Conservation (phyloP, 768 basidiomycete species). For the Suillus lakei region DNA sequence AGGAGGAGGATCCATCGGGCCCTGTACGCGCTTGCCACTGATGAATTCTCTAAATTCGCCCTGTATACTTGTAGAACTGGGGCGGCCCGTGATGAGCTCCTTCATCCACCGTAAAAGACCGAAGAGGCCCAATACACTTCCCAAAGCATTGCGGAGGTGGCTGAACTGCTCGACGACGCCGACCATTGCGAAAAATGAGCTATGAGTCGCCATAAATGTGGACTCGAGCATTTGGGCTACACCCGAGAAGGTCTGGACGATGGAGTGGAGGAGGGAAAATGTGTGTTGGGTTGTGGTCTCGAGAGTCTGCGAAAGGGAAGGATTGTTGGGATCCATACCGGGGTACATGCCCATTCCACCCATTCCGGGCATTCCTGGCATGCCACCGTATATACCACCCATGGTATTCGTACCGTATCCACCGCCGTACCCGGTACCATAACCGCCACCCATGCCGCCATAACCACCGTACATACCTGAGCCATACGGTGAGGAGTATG, state of each 20-base stretch:
- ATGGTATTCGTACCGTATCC: constrained; percentile 53
- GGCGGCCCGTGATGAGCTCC: constrained; percentile 56
- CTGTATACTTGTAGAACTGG: constrained; percentile 47
- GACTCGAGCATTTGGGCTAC: constrained; percentile 97
- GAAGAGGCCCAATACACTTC: constrained; percentile 92
- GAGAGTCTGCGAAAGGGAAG: constrained; percentile 83
- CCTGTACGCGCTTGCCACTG: constrained; percentile 62
- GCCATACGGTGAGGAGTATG: constrained; percentile 39
- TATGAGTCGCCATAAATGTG: constrained; percentile 97
- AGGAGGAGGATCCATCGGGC: constrained; percentile 40
- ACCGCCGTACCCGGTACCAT: constrained; percentile 42
- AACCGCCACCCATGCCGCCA: constrained; percentile 45
- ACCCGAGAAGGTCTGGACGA: constrained; percentile 94
- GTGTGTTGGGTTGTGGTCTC: constrained; percentile 91
- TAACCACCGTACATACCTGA: constrained; percentile 43
- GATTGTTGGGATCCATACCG: constrained; percentile 54
- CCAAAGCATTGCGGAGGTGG: constrained; percentile 89
- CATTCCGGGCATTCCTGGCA: constrained; percentile 38
- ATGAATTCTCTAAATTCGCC: constrained; percentile 81
- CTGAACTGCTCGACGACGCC: constrained; percentile 95
- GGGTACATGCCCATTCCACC: constrained; percentile 44
- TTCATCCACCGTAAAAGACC: constrained; percentile 88
- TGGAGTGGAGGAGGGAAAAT: constrained; percentile 90
- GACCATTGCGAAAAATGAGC: constrained; percentile 95
- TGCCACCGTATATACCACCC: constrained; percentile 51